Base-by-base conservation (phyloP, 768 basidiomycete species). In the Nidularia sp. region DNA sequence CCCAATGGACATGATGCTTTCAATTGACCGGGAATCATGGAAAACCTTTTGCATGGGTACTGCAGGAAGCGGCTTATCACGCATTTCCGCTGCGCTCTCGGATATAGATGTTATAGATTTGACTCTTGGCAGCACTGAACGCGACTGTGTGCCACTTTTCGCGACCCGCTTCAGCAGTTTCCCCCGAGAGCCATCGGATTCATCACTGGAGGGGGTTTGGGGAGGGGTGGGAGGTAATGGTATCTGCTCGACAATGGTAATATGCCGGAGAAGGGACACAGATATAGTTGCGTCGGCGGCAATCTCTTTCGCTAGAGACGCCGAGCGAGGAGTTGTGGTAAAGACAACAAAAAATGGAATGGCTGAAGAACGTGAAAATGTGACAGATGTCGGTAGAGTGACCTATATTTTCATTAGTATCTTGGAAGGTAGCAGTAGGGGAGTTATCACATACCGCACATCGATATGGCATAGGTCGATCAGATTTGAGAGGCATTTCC, bases 291-390 rank as follows among this genome's bases (percentile, higher is more conserved):
- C 84, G 61, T 88, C 86, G 3, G 84, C 60, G 6, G 85, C 81
- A 34, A 89, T 86, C 60, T 89, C 86, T 53, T 75, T 77, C 6
- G 82, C 76, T 33, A 88, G 67, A 8, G 66, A 56, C 1, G 72
- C 65, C 13, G 81, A 84, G 39, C 81, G 73, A 13, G 83, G 79
- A 6, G 67, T 79, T 32, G 88, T 88, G 7, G 80, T 79, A 66
- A 88, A 88, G 31, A 88, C 83, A 48, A 87, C 84, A 59, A 83
- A 89, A 60, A 83, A 88, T 9, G 86, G 80, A 54, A 90, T 78
- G n/a, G 76, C 77, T 13, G 75, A 75, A 25, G 75, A 64, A 31
- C 87, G 85, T 57, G 80, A 73, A 67, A 87, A 88, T 3, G 77
- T 77, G 9, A 80, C 71, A 12, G 79, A 75, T 25, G 76, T 77